Percentiles rank a stretch among this genome's conserved stretches.
These are phyloP conservation scores for Xylaria bambusicola DNA, from an alignment of 495 filamentous ascomycete genomes.

Conservation along the genomic window DNA sequence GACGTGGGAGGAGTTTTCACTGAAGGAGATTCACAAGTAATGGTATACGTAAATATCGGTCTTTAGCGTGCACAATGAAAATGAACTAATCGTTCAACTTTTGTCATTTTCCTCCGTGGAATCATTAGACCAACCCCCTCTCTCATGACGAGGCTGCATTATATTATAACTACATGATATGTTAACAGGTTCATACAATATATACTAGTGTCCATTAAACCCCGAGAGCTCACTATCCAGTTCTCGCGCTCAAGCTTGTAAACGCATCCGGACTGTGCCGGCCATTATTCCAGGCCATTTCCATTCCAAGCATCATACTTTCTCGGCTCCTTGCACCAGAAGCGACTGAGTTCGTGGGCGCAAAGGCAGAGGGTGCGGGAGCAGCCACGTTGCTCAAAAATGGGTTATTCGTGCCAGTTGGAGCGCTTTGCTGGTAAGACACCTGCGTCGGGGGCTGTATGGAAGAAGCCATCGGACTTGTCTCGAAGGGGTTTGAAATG, in stretches of 20 bases:
- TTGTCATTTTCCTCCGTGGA: too few relatives aligned
- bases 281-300: constrained; percentile 69
- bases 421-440: constrained; percentile 19
- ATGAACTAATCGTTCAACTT: too few relatives aligned
- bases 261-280: constrained; percentile 96
- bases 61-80: background rate
- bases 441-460: constrained; percentile 21
- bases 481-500: constrained; percentile 20
- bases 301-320: constrained; percentile 77
- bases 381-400: constrained; percentile 35
- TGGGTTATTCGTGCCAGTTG: constrained; percentile 48
- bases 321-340: constrained; percentile 68
- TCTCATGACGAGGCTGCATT: constrained; percentile 3
- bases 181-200: constrained; percentile 12
- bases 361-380: constrained; percentile 18
- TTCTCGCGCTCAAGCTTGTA: constrained; percentile 79
- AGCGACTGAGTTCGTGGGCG: constrained; percentile 43
- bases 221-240: constrained; percentile 15
- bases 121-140: constrained; percentile 7
- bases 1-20: constrained; percentile 45
- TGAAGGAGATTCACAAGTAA: constrained; percentile 36
- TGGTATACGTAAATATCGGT: background rate
- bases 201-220: constrained; percentile 3
- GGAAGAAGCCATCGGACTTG: constrained; percentile 22
- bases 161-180: constrained; percentile 12